A percentile compares a stretch with the other conserved stretches of the same genome.
phyloP scores from a whole-genome alignment of 2,329 filamentous ascomycete genomes.

The Alternaria incomplexa region DNA sequence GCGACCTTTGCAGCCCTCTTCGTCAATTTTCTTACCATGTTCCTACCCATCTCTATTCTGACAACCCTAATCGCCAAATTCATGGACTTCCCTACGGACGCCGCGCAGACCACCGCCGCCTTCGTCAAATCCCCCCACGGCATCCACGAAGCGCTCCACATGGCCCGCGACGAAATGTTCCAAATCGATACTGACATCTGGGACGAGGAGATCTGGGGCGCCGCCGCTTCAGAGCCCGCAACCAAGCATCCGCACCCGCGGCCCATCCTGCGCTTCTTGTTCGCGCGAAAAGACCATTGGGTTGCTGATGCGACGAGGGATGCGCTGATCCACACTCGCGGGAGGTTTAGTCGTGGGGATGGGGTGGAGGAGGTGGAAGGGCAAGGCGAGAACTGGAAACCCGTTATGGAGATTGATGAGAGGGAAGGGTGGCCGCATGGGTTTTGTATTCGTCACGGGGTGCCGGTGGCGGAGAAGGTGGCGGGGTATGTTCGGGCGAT shows the following conservation, averaged over 20 bases:
- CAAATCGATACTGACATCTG: constrained; percentile 64
- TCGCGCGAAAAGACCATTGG: constrained; percentile 67
- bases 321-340: constrained; percentile 53
- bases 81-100: constrained; percentile 52
- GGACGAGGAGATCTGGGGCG: constrained; percentile 66
- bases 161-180: constrained; percentile 65
- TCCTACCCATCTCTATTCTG: constrained; percentile 52
- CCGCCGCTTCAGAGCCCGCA: constrained; percentile 33
- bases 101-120: constrained; percentile 55
- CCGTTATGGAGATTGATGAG: constrained; percentile 63
- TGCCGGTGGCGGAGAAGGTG: constrained; percentile 59
- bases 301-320: constrained; percentile 64
- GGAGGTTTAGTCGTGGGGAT: constrained; percentile 11
- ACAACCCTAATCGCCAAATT: constrained; percentile 50
- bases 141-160: constrained; percentile 63
- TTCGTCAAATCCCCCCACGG: constrained; percentile 59
- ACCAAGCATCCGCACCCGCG: constrained; percentile 40
- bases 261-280: constrained; percentile 63
- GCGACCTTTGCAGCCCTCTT: constrained; percentile 42
- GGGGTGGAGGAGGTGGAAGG: constrained; percentile 32
- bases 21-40: constrained; percentile 50
- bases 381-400: constrained; percentile 46
- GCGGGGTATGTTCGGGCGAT: constrained; percentile 56
- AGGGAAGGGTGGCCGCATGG: constrained; percentile 62
- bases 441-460: constrained; percentile 61